Evolutionary conservation across 495 filamentous ascomycete species (phyloP).

Genomic region (Penicillium malachiteum): DNA sequence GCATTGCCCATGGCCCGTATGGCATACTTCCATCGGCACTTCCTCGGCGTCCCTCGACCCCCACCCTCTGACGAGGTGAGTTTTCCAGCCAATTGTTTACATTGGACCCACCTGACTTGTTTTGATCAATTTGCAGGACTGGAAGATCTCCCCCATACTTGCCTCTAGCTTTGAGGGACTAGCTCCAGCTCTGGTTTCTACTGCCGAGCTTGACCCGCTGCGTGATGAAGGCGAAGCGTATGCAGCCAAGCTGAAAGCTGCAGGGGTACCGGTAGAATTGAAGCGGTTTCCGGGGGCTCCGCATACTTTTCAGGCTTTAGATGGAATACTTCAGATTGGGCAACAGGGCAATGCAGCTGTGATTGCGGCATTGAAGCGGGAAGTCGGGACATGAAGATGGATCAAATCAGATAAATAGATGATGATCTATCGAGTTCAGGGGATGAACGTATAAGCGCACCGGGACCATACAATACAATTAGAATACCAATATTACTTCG

Average conservation of each 20-base stretch:
- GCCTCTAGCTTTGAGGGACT: conserved; percentile 33
- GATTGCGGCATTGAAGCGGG: conserved; percentile 27
- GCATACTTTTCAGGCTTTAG: conserved; percentile 34
- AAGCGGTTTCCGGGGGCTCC: conserved; percentile 32
- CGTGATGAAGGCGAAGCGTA: conserved; percentile 47
- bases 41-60: conserved; percentile 37
- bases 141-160: conserved; percentile 41
- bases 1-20: conserved; percentile 36
- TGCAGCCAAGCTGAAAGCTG: conserved; percentile 38
- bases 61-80: conserved; percentile 30
- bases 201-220: conserved; percentile 46
- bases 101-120: background rate
- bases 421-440: background rate
- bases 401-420: conserved; percentile 1
- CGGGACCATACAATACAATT: conserved; percentile 26
- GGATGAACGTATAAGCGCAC: conserved; percentile 14
- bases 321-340: conserved; percentile 33
- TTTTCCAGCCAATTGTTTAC: background rate
- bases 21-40: conserved; percentile 40
- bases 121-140: conserved; percentile 24
- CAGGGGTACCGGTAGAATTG: conserved; percentile 36
- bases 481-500: conserved; percentile 7
- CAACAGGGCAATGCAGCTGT: conserved; percentile 28
- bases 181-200: conserved; percentile 46
- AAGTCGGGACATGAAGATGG: conserved; percentile 14